Conservation (phyloP, 345 rosid genomes). For the Gossypium australe region DNA sequence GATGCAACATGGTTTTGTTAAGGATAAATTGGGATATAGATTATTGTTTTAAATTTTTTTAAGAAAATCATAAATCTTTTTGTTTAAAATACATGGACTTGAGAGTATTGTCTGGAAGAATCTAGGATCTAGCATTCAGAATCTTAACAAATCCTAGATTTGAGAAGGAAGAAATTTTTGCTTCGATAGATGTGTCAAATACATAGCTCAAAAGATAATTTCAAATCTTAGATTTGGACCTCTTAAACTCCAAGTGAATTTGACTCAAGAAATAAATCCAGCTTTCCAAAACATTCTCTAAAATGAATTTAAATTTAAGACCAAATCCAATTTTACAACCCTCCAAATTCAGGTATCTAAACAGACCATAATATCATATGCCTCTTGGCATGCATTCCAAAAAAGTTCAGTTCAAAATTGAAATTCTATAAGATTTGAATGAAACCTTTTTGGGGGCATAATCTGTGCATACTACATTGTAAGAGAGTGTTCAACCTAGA, state of each 20-base stretch:
- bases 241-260: not conserved
- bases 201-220: not conserved
- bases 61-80: not conserved
- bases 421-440: not conserved
- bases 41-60: not conserved
- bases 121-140: not conserved
- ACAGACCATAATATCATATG: not conserved
- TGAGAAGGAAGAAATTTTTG: not conserved
- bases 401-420: not conserved
- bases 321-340: not conserved
- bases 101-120: not conserved
- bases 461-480: not conserved
- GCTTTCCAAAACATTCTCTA: not conserved
- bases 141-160: not conserved
- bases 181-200: not conserved
- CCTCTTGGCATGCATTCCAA: conserved; percentile 4
- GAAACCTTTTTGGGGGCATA: not conserved
- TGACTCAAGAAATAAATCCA: not conserved
- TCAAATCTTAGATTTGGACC: not conserved
- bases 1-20: not conserved
- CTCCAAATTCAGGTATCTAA: not conserved
- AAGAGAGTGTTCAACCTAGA: not conserved
- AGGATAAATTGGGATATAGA: not conserved
- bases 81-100: not conserved
- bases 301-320: not conserved